Evolutionary conservation across 371 early-diverging fungal species (phyloP).

Genomic region (Actinomortierella ambigua): DNA sequence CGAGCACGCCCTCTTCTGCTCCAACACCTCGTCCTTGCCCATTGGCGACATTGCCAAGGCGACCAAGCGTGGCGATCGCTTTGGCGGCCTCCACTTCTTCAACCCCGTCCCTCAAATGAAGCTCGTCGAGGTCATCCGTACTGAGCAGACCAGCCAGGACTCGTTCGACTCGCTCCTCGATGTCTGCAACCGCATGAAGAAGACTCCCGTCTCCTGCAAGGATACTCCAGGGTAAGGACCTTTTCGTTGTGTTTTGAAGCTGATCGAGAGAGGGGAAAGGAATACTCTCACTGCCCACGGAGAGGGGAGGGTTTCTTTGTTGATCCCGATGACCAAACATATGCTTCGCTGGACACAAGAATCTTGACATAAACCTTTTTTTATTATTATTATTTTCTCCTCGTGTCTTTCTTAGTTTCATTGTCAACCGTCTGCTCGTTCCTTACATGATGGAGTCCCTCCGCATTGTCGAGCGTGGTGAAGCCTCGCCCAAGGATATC

Average conservation of each 20-base stretch:
- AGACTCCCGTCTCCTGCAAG: conserved; percentile 92
- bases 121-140: conserved; percentile 92
- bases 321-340: no score
- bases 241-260: neutral
- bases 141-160: conserved; percentile 62
- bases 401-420: conserved; percentile 64
- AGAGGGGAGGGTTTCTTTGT: no score
- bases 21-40: conserved; percentile 93
- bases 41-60: conserved; percentile 81
- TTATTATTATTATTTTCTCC: neutral
- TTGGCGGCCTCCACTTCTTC: conserved; percentile 95
- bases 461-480: conserved; percentile 89
- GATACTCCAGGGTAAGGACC: conserved; percentile 91
- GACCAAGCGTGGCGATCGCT: conserved; percentile 62
- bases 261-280: neutral
- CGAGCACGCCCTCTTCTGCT: conserved; percentile 76
- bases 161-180: conserved; percentile 66
- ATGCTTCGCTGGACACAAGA: no score
- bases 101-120: conserved; percentile 98
- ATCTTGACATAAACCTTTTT: neutral
- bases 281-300: neutral
- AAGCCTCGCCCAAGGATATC: conserved; percentile 86
- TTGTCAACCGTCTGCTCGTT: conserved; percentile 95
- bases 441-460: conserved; percentile 96
- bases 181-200: conserved; percentile 77